These are phyloP conservation scores for Passiflora organensis DNA, from an alignment of 345 rosid genomes.

Conservation along the genomic window DNA sequence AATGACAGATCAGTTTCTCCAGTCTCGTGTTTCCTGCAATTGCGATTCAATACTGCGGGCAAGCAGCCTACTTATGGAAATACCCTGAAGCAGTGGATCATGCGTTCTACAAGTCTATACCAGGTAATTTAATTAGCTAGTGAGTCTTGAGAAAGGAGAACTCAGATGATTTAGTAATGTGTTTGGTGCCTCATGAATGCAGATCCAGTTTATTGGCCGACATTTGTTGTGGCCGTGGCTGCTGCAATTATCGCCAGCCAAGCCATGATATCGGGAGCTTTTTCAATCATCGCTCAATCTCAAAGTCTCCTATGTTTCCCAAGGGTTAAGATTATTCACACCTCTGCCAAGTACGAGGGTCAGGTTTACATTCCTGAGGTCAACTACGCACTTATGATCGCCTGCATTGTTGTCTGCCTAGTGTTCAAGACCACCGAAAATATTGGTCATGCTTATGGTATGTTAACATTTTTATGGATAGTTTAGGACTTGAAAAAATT, in stretches of 20 bases:
- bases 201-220: slow-evolving; percentile 78
- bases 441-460: slow-evolving; percentile 81
- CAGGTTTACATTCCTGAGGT: slow-evolving; percentile 84
- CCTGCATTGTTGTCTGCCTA: slow-evolving; percentile 49
- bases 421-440: slow-evolving; percentile 48
- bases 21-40: slow-evolving; percentile 38
- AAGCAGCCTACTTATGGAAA: slow-evolving; percentile 57
- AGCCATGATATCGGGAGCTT: slow-evolving; percentile 76
- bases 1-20: slow-evolving; percentile 64
- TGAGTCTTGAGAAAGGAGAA: too few relatives aligned
- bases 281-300: slow-evolving; percentile 61
- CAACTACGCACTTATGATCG: slow-evolving; percentile 69
- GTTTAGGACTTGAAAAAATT: too few relatives aligned
- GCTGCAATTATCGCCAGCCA: slow-evolving; percentile 87
- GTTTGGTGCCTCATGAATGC: background rate
- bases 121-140: too few relatives aligned
- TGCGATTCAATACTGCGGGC: slow-evolving; percentile 41
- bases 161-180: too few relatives aligned
- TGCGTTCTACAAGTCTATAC: slow-evolving; percentile 58
- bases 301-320: slow-evolving; percentile 68
- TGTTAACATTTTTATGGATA: too few relatives aligned
- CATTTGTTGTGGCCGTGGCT: slow-evolving; percentile 60
- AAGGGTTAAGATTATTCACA: slow-evolving; percentile 68
- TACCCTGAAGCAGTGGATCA: slow-evolving; percentile 28
- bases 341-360: slow-evolving; percentile 70